Evolutionary conservation across 176 grass and related monocot species (phyloP), one percentile per base, ranked within the genome.

Genomic region (Carex pumila): DNA sequence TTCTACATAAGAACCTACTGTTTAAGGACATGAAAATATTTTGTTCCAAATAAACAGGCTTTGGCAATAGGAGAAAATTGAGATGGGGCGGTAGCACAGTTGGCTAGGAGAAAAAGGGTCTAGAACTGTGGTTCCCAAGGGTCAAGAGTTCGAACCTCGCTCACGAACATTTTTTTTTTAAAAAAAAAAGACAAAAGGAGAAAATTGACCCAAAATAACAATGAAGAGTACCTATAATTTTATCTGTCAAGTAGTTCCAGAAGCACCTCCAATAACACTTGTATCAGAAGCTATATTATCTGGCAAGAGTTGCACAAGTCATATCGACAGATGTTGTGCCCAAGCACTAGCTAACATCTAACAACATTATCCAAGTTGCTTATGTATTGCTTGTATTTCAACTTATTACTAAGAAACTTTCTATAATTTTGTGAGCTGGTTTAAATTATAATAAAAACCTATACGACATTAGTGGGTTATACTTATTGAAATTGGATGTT

Each of bases 281-380:
- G 13, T 32, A 79, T 61, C 70, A 67, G 84, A 59, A 77, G 58
- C 57, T 19, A 79, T 55, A 66, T 79, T 79, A 85, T 79, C 84
- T 85, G 72, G 18, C 63, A 79, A 79, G 22, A 41, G 43, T 36
- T 55, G 73, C 13, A 17, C 52, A 56, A 57, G 12, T 78, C 25
- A 78, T 17, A 78, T 57, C 14, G 2, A 78, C 25, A 34, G 34
- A 57, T 70, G 36, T 78, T 57, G 73, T 32, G 25, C 12, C 9
- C 72, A 30, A 55, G 12, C 0, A 77, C 49, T 32, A 31, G 12
- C 22, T 32, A 77, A 77, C 0, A 77, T 15, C 22, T 56, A 55
- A 55, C 12, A n/a, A 1, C 71, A 68, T 68, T 12, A 68, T 37
- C 4, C 14, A 34, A 37, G 32, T 30, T 63, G 21, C 61, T 63